Evolutionary conservation across 371 early-diverging fungal species (phyloP).

Genomic region (Rhizopus arrhizus): DNA sequence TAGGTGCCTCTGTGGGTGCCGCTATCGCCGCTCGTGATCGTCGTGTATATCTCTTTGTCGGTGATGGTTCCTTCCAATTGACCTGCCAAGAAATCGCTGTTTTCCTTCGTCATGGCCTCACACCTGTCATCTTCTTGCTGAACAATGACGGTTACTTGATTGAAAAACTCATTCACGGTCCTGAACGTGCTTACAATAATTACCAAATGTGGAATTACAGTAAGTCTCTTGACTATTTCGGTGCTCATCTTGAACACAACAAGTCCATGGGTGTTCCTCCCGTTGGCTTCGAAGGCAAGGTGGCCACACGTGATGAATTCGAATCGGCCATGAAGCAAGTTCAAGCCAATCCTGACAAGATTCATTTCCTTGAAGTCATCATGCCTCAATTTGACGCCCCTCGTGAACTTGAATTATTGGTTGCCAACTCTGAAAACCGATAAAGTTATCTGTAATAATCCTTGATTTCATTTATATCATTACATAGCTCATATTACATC

Average conservation of each 20-base stretch:
- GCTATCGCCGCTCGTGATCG: conserved; percentile 38
- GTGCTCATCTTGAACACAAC: conserved; percentile 30
- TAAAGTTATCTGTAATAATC: conserved; percentile 4
- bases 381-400: conserved; percentile 45
- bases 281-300: conserved; percentile 32
- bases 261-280: conserved; percentile 13
- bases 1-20: conserved; percentile 42
- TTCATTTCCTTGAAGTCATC: conserved; percentile 45
- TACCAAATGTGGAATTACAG: conserved; percentile 53
- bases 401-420: conserved; percentile 32
- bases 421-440: conserved; percentile 31
- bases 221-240: conserved; percentile 48
- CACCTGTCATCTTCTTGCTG: conserved; percentile 50
- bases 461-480: too few species aligned
- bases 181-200: conserved; percentile 48
- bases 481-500: too few species aligned
- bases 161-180: conserved; percentile 56
- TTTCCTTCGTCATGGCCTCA: conserved; percentile 50
- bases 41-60: conserved; percentile 47
- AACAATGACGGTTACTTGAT: conserved; percentile 61
- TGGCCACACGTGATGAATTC: conserved; percentile 35
- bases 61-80: conserved; percentile 59
- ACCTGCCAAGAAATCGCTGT: conserved; percentile 54
- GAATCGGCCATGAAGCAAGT: conserved; percentile 35
- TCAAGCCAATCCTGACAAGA: conserved; percentile 24